These are phyloP conservation scores for Leucosporidium creatinivorum DNA, from an alignment of 768 basidiomycete species.

Conservation along the genomic window DNA sequence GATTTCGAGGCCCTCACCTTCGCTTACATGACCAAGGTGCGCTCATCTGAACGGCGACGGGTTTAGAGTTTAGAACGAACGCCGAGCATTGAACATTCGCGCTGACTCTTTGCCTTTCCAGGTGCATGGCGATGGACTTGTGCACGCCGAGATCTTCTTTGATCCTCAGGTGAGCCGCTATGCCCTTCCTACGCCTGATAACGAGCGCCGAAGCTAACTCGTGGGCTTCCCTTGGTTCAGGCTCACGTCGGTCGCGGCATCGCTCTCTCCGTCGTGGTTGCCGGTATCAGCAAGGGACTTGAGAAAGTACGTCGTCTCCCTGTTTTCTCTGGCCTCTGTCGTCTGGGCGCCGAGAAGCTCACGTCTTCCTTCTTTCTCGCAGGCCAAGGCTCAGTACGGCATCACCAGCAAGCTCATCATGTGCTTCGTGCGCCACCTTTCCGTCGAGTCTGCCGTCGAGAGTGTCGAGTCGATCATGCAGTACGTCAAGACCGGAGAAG, in stretches of 20 bases:
- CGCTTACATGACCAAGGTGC: conserved; percentile 28
- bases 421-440: conserved; percentile 33
- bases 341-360: too few relatives aligned
- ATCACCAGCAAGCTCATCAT: conserved; percentile 29
- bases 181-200: neutral
- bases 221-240: conserved; percentile 21
- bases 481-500: conserved; percentile 22
- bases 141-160: conserved; percentile 31
- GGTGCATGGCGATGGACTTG: conserved; percentile 17
- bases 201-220: neutral
- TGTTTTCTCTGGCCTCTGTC: neutral
- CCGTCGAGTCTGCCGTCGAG: conserved; percentile 19
- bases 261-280: conserved; percentile 22
- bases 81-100: too few relatives aligned
- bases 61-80: too few relatives aligned
- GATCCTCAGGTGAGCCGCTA: neutral
- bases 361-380: neutral
- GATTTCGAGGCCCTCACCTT: conserved; percentile 32
- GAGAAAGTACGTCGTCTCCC: neutral
- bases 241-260: conserved; percentile 32
- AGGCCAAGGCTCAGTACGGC: conserved; percentile 30
- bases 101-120: neutral
- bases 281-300: conserved; percentile 31
- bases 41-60: neutral
- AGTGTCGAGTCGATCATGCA: conserved; percentile 17